phyloP scores from a whole-genome alignment of 2,329 filamentous ascomycete species.

The Neurospora sp. region DNA sequence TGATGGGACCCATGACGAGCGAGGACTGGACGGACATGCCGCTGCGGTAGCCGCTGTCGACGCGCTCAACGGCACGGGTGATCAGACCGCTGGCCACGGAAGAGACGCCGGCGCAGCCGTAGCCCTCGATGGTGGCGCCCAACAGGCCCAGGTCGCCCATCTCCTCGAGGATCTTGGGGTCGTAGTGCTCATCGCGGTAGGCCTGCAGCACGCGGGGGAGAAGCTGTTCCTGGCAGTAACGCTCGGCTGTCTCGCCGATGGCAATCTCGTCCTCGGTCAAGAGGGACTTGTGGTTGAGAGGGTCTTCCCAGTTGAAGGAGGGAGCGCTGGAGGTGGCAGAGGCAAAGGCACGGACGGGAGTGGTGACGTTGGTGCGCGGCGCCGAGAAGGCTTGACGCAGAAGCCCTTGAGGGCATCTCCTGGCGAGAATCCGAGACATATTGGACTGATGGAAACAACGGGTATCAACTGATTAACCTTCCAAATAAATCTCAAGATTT shows the following conservation, averaged over 20 bases:
- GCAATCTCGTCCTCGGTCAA: conserved; percentile 86
- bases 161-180: conserved; percentile 68
- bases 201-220: conserved; percentile 67
- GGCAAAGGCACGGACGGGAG: conserved; percentile 10
- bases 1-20: conserved; percentile 75
- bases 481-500: background rate
- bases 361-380: background rate
- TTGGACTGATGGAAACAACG: background rate
- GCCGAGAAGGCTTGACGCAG: conserved; percentile 3
- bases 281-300: conserved; percentile 62
- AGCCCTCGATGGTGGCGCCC: conserved; percentile 72
- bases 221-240: conserved; percentile 88
- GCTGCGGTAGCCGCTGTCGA: conserved; percentile 78
- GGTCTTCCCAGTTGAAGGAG: conserved; percentile 85
- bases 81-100: conserved; percentile 76
- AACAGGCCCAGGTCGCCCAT: conserved; percentile 80
- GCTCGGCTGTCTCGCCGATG: conserved; percentile 81
- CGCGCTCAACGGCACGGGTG: conserved; percentile 75
- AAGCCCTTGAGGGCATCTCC: conserved; percentile 7
- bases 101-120: conserved; percentile 73
- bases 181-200: conserved; percentile 71
- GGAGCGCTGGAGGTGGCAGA: conserved; percentile 10
- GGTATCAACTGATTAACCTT: no score
- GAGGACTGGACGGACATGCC: conserved; percentile 86
- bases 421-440: conserved; percentile 16